A percentile compares a stretch with the other conserved stretches of the same genome.
Evolutionary conservation across 2,329 filamentous ascomycete species (phyloP).

Genomic region (Ampelomyces quisqualis): DNA sequence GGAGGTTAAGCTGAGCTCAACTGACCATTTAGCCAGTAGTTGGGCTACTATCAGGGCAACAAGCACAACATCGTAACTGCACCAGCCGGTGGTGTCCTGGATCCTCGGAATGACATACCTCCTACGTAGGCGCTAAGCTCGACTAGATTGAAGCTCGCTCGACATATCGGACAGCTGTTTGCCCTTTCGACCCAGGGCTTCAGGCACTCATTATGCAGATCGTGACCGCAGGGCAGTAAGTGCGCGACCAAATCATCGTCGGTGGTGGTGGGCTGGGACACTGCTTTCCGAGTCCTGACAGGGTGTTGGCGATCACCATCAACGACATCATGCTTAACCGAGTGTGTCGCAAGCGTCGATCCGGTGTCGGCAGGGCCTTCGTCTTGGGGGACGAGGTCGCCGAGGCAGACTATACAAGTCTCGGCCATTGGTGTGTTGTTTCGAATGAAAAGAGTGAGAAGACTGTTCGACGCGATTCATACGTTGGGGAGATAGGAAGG

Average conservation of each 20-base stretch:
- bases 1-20: slow-evolving; percentile 28
- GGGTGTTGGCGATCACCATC: slow-evolving; percentile 23
- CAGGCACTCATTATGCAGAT: slow-evolving; percentile 89
- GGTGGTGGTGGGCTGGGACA: slow-evolving; percentile 33
- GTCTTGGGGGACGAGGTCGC: slow-evolving; percentile 63
- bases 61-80: slow-evolving; percentile 19
- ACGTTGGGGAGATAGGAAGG: slow-evolving; percentile 34
- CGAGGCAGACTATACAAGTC: slow-evolving; percentile 71
- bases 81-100: slow-evolving; percentile 17
- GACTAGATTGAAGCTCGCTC: slow-evolving; percentile 85
- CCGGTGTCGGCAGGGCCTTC: slow-evolving; percentile 42
- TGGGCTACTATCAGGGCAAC: slow-evolving; percentile 18
- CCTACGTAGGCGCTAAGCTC: slow-evolving; percentile 77
- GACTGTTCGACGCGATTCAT: slow-evolving; percentile 36
- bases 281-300: slow-evolving; percentile 16
- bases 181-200: slow-evolving; percentile 94
- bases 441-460: slow-evolving; percentile 22
- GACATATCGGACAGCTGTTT: slow-evolving; percentile 97
- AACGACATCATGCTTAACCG: slow-evolving; percentile 28
- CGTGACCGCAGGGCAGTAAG: slow-evolving; percentile 78
- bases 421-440: slow-evolving; percentile 57
- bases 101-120: slow-evolving; percentile 57
- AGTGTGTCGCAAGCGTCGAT: slow-evolving; percentile 25
- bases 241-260: slow-evolving; percentile 61
- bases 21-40: slow-evolving; percentile 35